Conservation (phyloP, 1,284 basidiomycete genomes). For the Malassezia pachydermatis region DNA sequence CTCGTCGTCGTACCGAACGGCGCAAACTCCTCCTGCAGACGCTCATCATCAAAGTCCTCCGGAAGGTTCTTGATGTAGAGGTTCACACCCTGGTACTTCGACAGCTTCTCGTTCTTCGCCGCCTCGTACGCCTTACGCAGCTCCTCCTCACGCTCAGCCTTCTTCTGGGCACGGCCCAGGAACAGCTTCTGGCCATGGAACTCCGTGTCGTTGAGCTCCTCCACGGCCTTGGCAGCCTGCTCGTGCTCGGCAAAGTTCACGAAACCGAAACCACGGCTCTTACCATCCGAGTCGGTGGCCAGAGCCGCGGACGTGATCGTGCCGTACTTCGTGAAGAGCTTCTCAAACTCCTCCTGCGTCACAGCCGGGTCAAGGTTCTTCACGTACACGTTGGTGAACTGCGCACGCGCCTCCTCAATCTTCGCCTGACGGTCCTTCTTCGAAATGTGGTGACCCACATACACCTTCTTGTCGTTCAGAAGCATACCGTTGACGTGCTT, state of each 20-base stretch:
- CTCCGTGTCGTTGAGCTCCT: constrained; percentile 78
- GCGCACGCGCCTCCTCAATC: constrained; percentile 89
- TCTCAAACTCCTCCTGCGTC: constrained; percentile 75
- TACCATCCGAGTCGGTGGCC: constrained; percentile 69
- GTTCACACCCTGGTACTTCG: constrained; percentile 98
- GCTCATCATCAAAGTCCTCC: constrained; percentile 48
- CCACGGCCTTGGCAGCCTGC: constrained; percentile 79
- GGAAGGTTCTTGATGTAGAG: constrained; percentile 90
- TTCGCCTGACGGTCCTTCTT: constrained; percentile 75
- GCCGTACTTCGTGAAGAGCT: constrained; percentile 71
- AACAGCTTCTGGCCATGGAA: constrained; percentile 81
- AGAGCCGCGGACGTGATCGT: constrained; percentile 76
- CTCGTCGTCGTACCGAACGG: constrained; percentile 94
- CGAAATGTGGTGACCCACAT: constrained; percentile 92
- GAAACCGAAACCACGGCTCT: constrained; percentile 89
- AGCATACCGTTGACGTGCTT: constrained; percentile 99
- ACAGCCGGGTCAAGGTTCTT: constrained; percentile 88
- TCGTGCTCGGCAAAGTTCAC: constrained; percentile 93
- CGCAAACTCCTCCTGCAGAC: constrained; percentile 63
- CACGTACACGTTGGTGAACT: constrained; percentile 96
- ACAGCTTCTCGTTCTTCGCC: constrained; percentile 90
- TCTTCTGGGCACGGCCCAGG: constrained; percentile 95
- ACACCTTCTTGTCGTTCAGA: constrained; percentile 79
- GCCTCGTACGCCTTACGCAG: constrained; percentile 83
- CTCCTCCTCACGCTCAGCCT: constrained; percentile 95